Evolutionary conservation across 192 early-diverging fungal species (phyloP), one percentile per base, ranked within the genome.

Genomic region (Backusella luteola): DNA sequence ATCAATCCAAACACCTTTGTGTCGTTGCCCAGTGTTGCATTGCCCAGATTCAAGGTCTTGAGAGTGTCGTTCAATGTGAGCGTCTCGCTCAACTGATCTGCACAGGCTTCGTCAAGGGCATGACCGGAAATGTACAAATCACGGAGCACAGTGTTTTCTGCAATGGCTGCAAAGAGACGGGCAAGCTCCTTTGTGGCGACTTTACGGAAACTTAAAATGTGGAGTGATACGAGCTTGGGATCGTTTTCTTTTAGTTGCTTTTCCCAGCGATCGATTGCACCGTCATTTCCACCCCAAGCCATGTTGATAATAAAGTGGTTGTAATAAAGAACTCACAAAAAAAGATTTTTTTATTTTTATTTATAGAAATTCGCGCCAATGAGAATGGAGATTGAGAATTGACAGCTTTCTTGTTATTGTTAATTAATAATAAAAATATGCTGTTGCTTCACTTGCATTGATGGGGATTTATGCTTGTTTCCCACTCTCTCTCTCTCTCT

Each of bases 71-170:
- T 89, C n/a, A 81, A 34, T 14, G 77, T 76, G 36, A 89, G 67
- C 1, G 83, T 77, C 23, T 77, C 67, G 11, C 77, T 63, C 26
- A 89, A 63, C 4, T 68, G 72, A 38, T 80, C 77, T 32, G 81
- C 77, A 15, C 84, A 77, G 6, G 23, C 21, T 7, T 71, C 70
- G 72, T 86, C 86, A 4, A 89, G 44, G 4, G 72, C 69, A 66
- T 87, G 88, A 8, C 88, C 88, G 0, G 88, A 89, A 52, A 85
- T 83, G 53, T 87, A 87, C 29, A 89, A 49, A 63, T 89, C 84
- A 49, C 83, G 77, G 6, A 89, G 77, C 2, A 81, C 84, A 1
- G 82, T 73, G 56, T 89, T 89, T 14, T 32, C 17, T 1, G 74
- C 73, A 3, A 89, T 39, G 0, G 88, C 85, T 0, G 73, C 70